phyloP scores from a whole-genome alignment of 2,329 filamentous ascomycete genomes.

The Sclerotinia nivalis region DNA sequence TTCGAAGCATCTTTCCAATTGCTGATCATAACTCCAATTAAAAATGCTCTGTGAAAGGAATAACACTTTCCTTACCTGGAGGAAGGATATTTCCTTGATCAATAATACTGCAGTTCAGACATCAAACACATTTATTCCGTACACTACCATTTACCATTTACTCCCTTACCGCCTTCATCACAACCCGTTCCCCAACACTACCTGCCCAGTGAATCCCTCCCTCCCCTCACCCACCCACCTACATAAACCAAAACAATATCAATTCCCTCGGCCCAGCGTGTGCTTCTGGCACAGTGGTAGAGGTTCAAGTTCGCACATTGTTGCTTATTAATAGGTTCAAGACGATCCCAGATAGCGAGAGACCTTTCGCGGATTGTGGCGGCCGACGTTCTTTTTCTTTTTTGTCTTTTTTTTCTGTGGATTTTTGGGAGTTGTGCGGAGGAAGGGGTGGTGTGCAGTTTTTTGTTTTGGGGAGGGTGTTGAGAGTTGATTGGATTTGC shows the following conservation, averaged over 20 bases:
- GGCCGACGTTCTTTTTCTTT: slow-evolving; percentile 1
- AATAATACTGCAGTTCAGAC: background rate
- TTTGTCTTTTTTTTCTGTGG: background rate
- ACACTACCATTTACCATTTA: too few relatives aligned
- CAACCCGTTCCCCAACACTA: too few relatives aligned
- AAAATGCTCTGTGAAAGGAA: background rate
- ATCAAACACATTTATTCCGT: too few relatives aligned
- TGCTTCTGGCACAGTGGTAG: slow-evolving; percentile 14
- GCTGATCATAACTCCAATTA: accelerated
- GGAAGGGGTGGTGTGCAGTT: background rate
- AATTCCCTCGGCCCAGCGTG: slow-evolving; percentile 8
- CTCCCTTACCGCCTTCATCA: background rate
- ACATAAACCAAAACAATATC: background rate
- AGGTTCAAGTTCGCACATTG: slow-evolving; percentile 8
- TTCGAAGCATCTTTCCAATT: background rate
- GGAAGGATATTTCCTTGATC: too few relatives aligned
- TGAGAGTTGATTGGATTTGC: background rate
- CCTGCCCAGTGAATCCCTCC: background rate
- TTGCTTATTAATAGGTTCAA: slow-evolving; percentile 11
- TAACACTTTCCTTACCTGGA: too few relatives aligned
- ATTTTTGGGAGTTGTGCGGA: background rate
- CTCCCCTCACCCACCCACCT: background rate
- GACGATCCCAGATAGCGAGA: slow-evolving; percentile 19
- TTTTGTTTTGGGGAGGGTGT: background rate
- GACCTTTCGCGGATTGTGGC: slow-evolving; percentile 20